phyloP scores from a whole-genome alignment of 179 eudicot species.

The Gypsophila paniculata region DNA sequence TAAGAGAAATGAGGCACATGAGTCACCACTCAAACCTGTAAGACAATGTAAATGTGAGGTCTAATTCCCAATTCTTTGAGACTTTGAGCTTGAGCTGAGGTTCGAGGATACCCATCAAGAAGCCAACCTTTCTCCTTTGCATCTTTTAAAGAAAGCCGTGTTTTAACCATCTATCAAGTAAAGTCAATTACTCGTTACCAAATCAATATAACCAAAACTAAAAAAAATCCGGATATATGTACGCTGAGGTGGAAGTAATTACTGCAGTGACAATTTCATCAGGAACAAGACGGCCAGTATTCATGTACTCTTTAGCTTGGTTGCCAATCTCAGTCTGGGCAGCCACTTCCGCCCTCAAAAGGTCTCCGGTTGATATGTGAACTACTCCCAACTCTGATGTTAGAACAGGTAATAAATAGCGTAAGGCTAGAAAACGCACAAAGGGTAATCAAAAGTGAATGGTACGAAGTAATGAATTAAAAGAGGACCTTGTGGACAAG shows the following conservation, averaged over 20 bases:
- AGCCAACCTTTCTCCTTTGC: slow-evolving; percentile 93
- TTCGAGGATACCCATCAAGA: slow-evolving; percentile 91
- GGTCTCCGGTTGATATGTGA: slow-evolving; percentile 95
- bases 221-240: no score
- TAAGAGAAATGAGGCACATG: no score
- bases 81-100: slow-evolving; percentile 73
- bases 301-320: slow-evolving; percentile 87
- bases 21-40: slow-evolving; percentile 42
- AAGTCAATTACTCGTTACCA: not conserved
- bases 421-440: not conserved
- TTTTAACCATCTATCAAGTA: slow-evolving; percentile 65
- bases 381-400: slow-evolving; percentile 69
- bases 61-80: slow-evolving; percentile 67
- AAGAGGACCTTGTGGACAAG: slow-evolving; percentile 64
- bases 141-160: slow-evolving; percentile 65
- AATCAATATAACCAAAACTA: no score
- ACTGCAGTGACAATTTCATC: slow-evolving; percentile 91
- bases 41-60: slow-evolving; percentile 72
- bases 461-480: not conserved
- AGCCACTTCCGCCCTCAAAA: slow-evolving; percentile 79
- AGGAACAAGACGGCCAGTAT: slow-evolving; percentile 75
- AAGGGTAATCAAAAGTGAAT: not conserved
- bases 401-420: no score
- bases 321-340: slow-evolving; percentile 86
- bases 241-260: slow-evolving; percentile 23